Conservation (phyloP, 768 basidiomycete genomes). For the Tylopilus sp. region DNA sequence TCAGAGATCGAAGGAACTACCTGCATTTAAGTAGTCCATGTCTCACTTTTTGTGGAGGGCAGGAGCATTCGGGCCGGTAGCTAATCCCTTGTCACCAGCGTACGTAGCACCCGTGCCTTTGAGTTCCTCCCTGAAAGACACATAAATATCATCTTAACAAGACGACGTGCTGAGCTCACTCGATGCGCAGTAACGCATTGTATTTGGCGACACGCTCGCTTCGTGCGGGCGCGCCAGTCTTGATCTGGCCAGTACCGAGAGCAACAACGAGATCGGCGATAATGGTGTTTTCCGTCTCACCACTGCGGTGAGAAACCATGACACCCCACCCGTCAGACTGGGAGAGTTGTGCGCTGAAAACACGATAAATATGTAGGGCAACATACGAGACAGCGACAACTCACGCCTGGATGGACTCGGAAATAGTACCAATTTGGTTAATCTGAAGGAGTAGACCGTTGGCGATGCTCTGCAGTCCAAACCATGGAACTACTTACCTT, state of each 20-base stretch:
- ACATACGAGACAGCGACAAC: constrained; percentile 31
- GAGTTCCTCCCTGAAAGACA: constrained; percentile 65
- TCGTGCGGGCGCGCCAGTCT: constrained; percentile 96
- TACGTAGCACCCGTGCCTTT: constrained; percentile 57
- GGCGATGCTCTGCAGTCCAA: neutral
- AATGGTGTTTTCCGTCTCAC: constrained; percentile 96
- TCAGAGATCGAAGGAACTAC: constrained; percentile 4
- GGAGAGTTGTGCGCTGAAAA: constrained; percentile 81
- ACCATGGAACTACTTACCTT: constrained; percentile 49
- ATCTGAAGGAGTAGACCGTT: constrained; percentile 42
- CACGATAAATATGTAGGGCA: neutral
- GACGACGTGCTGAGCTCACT: constrained; percentile 46
- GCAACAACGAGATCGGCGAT: constrained; percentile 96
- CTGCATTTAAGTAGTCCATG: neutral
- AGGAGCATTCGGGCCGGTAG: constrained; percentile 70
- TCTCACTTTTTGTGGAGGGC: constrained; percentile 64
- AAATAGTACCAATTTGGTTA: constrained; percentile 99
- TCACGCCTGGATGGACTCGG: constrained; percentile 97
- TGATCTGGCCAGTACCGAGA: constrained; percentile 91
- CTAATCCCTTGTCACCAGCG: constrained; percentile 78
- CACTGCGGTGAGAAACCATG: constrained; percentile 99
- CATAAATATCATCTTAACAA: neutral
- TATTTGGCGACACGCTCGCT: constrained; percentile 97
- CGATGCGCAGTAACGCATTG: constrained; percentile 86
- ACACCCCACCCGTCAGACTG: constrained; percentile 98